Evolutionary conservation across 257 asterid species (phyloP).

Genomic region (Nicotiana tomentosiformis): DNA sequence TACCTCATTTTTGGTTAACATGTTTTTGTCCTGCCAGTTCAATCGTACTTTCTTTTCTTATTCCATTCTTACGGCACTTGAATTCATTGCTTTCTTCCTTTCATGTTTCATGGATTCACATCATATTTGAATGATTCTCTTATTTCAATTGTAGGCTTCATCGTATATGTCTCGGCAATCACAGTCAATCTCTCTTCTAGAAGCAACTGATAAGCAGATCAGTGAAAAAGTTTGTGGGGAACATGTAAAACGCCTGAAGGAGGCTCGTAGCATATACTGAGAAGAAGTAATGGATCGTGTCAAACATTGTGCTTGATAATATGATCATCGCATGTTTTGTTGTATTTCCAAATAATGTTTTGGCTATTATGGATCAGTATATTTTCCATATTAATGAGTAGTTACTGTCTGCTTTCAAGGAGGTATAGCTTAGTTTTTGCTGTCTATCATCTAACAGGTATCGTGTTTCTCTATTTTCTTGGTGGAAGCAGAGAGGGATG

Average conservation of each 20-base stretch:
- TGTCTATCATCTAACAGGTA: constrained; percentile 48
- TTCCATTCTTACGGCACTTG: neutral
- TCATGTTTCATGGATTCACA: neutral
- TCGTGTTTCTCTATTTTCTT: constrained; percentile 74
- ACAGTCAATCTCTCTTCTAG: constrained; percentile 61
- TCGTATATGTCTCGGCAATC: constrained; percentile 80
- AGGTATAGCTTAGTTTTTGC: neutral
- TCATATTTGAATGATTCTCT: neutral
- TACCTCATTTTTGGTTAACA: neutral
- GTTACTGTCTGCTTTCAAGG: neutral
- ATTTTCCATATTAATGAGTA: constrained; percentile 2
- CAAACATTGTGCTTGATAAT: constrained; percentile 92
- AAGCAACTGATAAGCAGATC: constrained; percentile 86
- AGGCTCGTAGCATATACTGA: constrained; percentile 64
- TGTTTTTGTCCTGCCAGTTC: neutral
- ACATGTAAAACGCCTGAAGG: constrained; percentile 79
- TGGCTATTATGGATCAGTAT: neutral
- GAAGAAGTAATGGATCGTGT: constrained; percentile 93
- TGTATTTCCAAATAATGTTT: neutral
- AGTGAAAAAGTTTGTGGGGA: constrained; percentile 62
- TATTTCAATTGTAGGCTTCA: constrained; percentile 56
- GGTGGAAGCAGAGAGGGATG: constrained; percentile 97
- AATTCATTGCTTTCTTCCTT: neutral
- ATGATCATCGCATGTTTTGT: neutral
- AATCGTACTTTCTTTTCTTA: neutral